Percentiles rank a stretch among this genome's conserved stretches.
These are phyloP conservation scores for Podaxis mareebaensis DNA, from an alignment of 768 basidiomycete species.

Conservation along the genomic window DNA sequence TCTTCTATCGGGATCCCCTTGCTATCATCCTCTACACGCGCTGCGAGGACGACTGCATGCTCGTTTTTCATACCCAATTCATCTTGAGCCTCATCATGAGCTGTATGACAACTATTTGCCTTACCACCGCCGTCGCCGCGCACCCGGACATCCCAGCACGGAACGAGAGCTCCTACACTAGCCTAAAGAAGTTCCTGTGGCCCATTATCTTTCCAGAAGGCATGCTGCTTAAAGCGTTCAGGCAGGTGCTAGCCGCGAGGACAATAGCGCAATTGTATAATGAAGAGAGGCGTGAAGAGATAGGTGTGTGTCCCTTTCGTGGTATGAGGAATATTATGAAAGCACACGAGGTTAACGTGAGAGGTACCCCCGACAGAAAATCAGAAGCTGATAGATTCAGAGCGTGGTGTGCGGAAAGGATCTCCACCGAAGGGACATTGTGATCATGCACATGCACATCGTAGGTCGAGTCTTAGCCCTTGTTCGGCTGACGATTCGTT, in stretches of 20 bases:
- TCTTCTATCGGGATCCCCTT: conserved; percentile 15
- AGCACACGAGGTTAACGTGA: conserved; percentile 7
- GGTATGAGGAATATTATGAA: neutral
- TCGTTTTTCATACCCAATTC: conserved; percentile 16
- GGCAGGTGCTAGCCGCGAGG: conserved; percentile 16
- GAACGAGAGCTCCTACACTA: conserved; percentile 9
- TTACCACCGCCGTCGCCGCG: conserved; percentile 15
- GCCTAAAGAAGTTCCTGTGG: conserved; percentile 16
- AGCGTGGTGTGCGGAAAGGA: conserved; percentile 3
- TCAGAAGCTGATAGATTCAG: conserved; percentile 15
- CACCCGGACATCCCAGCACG: conserved; percentile 14
- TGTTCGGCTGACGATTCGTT: neutral
- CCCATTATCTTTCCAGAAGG: conserved; percentile 14
- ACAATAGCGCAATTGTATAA: conserved; percentile 14
- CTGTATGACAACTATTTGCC: conserved; percentile 17
- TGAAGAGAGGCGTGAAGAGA: conserved; percentile 14
- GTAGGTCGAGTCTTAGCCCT: neutral
- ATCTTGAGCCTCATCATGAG: conserved; percentile 14
- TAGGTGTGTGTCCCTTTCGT: conserved; percentile 10
- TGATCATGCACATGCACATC: neutral
- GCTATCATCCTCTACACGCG: conserved; percentile 16
- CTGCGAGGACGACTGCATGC: conserved; percentile 16
- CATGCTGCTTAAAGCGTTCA: conserved; percentile 16
- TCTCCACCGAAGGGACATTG: conserved; percentile 3
- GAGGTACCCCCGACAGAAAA: neutral